phyloP scores from a whole-genome alignment of 2,329 filamentous ascomycete species.

The Clarireedia homoeocarpa region DNA sequence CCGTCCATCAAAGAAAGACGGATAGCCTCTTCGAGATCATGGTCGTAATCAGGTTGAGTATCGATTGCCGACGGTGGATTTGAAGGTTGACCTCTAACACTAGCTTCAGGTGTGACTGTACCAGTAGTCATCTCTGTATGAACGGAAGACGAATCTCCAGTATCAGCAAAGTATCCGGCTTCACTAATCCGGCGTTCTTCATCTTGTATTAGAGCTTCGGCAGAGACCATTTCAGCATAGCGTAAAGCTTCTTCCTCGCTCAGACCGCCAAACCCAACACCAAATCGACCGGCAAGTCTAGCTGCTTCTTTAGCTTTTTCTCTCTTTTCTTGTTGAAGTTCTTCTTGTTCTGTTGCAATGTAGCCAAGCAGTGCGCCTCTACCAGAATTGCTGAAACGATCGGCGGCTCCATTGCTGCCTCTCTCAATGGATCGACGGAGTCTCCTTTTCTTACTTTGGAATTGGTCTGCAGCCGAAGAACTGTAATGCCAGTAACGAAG shows the following conservation, averaged over 20 bases:
- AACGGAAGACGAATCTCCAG: constrained; percentile 29
- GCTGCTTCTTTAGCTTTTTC: constrained; percentile 59
- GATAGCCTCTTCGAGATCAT: constrained; percentile 56
- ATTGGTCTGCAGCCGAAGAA: constrained; percentile 65
- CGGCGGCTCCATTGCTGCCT: constrained; percentile 48
- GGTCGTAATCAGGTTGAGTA: constrained; percentile 43
- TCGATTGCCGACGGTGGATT: constrained; percentile 21
- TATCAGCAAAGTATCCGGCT: constrained; percentile 42
- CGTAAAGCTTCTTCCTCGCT: constrained; percentile 58
- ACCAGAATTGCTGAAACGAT: constrained; percentile 52
- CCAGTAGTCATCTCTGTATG: constrained; percentile 31
- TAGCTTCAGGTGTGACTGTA: constrained; percentile 49
- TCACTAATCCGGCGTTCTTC: constrained; percentile 48
- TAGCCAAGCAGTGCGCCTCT: constrained; percentile 69
- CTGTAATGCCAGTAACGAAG: constrained; percentile 92
- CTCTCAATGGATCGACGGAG: constrained; percentile 55
- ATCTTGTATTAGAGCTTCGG: constrained; percentile 50
- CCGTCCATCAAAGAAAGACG: constrained; percentile 52
- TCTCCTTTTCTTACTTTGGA: constrained; percentile 70
- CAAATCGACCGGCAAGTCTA: constrained; percentile 71
- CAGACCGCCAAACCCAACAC: constrained; percentile 64
- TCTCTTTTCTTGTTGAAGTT: constrained; percentile 67
- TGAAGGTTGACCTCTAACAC: constrained; percentile 34
- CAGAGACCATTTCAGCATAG: constrained; percentile 59
- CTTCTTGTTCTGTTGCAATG: constrained; percentile 77